These are phyloP conservation scores for Tardiomyces digboiensis DNA, from an alignment of 1,139 yeast species.

Conservation along the genomic window DNA sequence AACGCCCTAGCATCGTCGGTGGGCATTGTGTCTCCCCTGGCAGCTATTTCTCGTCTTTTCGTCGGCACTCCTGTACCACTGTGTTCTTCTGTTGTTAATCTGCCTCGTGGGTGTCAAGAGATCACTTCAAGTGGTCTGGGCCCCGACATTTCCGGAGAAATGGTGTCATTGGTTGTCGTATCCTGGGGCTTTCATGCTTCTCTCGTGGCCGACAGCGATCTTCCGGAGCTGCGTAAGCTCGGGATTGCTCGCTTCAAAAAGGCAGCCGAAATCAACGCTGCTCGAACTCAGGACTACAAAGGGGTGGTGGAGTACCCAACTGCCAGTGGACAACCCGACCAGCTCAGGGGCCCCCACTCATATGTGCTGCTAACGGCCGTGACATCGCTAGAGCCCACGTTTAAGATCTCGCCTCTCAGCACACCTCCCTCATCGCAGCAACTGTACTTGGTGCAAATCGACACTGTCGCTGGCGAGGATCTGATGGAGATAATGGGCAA, in stretches of 20 bases:
- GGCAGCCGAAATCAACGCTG: conserved; percentile 53
- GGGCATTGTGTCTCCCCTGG: conserved; percentile 34
- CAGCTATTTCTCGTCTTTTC: conserved; percentile 36
- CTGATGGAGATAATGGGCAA: conserved; percentile 49
- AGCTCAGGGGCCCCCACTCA: conserved; percentile 39
- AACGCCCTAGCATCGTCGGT: conserved; percentile 67
- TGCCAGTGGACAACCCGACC: neutral
- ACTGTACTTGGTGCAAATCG: conserved; percentile 48
- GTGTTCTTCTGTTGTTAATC: conserved; percentile 42
- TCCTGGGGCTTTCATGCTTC: conserved; percentile 89
- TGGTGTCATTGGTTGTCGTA: conserved; percentile 43
- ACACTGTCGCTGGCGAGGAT: conserved; percentile 27
- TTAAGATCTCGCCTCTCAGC: conserved; percentile 67
- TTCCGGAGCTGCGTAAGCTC: conserved; percentile 50
- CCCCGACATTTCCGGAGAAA: conserved; percentile 5
- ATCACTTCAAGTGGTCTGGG: conserved; percentile 14
- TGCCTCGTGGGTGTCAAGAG: conserved; percentile 35
- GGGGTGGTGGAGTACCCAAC: conserved; percentile 28
- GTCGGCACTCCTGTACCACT: conserved; percentile 31
- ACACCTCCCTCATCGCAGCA: conserved; percentile 33
- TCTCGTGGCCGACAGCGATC: conserved; percentile 70
- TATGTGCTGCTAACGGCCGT: conserved; percentile 61
- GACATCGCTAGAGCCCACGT: conserved; percentile 54
- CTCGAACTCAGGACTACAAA: conserved; percentile 38
- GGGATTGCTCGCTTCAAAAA: conserved; percentile 60